Base-by-base conservation (phyloP, 139 green algal species). In the Tetradesmus obliquus region DNA sequence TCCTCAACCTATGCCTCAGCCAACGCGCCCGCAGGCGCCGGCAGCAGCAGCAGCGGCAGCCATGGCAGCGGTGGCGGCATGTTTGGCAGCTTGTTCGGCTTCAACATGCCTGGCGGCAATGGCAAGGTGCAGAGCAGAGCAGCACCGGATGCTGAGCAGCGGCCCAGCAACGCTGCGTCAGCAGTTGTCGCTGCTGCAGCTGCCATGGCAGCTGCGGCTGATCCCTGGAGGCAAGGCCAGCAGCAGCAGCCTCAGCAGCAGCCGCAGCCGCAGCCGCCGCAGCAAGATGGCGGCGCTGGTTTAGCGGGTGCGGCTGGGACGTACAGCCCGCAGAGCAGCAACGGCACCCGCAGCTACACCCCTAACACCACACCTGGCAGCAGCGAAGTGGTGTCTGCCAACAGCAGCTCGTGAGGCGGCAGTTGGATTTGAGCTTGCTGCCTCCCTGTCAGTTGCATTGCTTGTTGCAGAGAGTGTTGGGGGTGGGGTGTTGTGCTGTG, bases 151-250 rank as follows among this genome's bases (percentile, higher is more conserved):
- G 51, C 22, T 1, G 66, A n/a, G 19, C 32, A 24, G 12, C 22
- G 69, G 19, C 71, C 86, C 12, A 24, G 71, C 19, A 83, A 45
- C 55, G 86, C 86, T 74, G 86, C 86, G n/a, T 81, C 55, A 24
- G 86, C 86, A 53, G 86, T 90, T 13, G 86, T 90, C 6, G 86
- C 86, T 71, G 86, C 86, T 5, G 86, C 86, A n/a, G 86, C 86
- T 55, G 86, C 86, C 8, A 90, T 90, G 86, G 86, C 86, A 54
- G 86, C 86, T 55, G 86, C 86, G n/a, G 86, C 86, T 74, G 85
- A 81, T 55, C 45, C 85, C 5, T 57, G 85, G 85, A 20, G 76
- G 13, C 20, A 51, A 12, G 76, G 76, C 7, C 76, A 53, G 76
- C n/a, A 55, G 24, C 76, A 53, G 76, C 76, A 81, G 20, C 72